Base-by-base conservation (phyloP, 805 yeast species). In the Yamadazyma phyllophila region DNA sequence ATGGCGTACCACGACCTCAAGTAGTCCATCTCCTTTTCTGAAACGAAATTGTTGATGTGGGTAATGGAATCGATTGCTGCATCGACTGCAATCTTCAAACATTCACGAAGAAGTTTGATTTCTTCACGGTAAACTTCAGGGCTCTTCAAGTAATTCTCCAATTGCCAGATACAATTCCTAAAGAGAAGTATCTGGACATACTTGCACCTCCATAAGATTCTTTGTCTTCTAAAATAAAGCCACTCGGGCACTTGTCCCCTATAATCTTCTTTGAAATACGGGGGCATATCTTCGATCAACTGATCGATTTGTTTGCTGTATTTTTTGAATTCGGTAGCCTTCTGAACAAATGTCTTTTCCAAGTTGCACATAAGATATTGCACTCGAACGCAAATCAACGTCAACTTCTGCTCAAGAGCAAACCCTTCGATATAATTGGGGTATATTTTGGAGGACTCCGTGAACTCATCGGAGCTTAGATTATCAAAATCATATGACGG, bases 1-100 rank as follows among this genome's bases (percentile, higher is more conserved):
- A 81, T 77, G 4, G 84, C 78, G 60, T 81, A 78, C 88, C 88
- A 82, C 24, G 78, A 74, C 11, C 79, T 69, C 26, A 80, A 65
- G 20, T 76, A 72, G n/a, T 78, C 69, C 14, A 72, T 46, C 9
- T 63, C 63, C 41, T 65, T 54, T 32, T 32, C 5, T 5, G 41
- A 42, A n/a, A 49, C 31, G 49, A 65, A 78, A 26, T 64, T 66
- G 17, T 70, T 62, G 7, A 82, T 77, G 7, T 82, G 74, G 33
- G 62, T 45, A 12, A 83, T 77, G 0, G 83, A 78, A 24, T 73
- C 77, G 43, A 73, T 73, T 2, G 86, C 78, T 32, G 76, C 73
- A 14, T 67, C 24, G 20, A 27, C 14, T 17, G 52, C 43, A 15
- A 41, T 40, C 1, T 35, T 17, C n/a, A 48, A 37, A 16, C 47